A percentile compares a stretch with the other conserved stretches of the same genome.
Evolutionary conservation across 2,329 filamentous ascomycete genomes (phyloP).

Genomic region (Penicillium capsulatum): DNA sequence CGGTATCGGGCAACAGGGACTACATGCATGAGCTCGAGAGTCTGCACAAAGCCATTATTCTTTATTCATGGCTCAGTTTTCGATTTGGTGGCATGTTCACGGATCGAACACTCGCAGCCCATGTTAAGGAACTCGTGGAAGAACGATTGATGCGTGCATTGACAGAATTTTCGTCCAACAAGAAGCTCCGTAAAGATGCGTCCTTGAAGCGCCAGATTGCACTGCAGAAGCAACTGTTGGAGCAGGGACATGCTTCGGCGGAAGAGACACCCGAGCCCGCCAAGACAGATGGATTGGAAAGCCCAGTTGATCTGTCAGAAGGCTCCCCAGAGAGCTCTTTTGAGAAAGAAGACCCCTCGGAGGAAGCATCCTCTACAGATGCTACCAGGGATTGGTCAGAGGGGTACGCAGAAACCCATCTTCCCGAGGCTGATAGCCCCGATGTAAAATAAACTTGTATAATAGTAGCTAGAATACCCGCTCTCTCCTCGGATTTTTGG

Average conservation of each 20-base stretch:
- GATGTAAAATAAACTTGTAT: conserved; percentile 18
- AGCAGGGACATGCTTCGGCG: conserved; percentile 26
- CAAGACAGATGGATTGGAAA: conserved; percentile 7
- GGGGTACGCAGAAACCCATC: background rate
- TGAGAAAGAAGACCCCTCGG: background rate
- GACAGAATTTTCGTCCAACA: conserved; percentile 51
- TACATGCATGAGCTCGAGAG: conserved; percentile 68
- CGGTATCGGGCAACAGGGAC: conserved; percentile 42
- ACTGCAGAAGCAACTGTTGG: conserved; percentile 33
- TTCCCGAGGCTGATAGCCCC: background rate
- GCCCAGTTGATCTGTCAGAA: conserved; percentile 16
- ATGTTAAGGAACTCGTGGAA: conserved; percentile 75
- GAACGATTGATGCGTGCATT: conserved; percentile 65
- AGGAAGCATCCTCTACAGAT: background rate
- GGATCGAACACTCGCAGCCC: conserved; percentile 69
- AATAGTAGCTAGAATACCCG: conserved; percentile 10
- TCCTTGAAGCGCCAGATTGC: conserved; percentile 37
- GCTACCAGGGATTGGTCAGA: background rate
- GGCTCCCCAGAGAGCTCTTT: conserved; percentile 7
- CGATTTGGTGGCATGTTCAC: conserved; percentile 77
- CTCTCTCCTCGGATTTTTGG: too few species aligned
- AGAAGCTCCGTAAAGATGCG: conserved; percentile 38
- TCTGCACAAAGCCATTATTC: conserved; percentile 75
- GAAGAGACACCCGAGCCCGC: conserved; percentile 17
- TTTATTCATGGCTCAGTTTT: conserved; percentile 92